Evolutionary conservation across 2,329 filamentous ascomycete species (phyloP).

Genomic region (Paecilomyces variotii): DNA sequence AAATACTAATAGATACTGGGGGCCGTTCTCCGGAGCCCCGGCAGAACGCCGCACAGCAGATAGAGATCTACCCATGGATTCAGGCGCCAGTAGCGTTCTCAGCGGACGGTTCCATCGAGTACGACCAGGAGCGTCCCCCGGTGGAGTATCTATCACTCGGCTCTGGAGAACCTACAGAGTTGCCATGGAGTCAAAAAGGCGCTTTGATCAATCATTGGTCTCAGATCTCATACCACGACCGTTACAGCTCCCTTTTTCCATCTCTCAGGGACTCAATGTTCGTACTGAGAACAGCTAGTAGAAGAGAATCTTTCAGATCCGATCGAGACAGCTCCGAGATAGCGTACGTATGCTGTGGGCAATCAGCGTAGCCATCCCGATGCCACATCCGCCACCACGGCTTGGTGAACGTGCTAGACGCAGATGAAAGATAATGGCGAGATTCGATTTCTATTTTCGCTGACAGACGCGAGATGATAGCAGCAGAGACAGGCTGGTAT

Average conservation of each 20-base stretch:
- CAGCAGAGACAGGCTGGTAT: conserved; percentile 3
- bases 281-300: neutral
- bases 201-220: neutral
- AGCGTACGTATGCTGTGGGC: neutral
- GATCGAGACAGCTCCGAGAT: neutral
- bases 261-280: neutral
- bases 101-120: neutral
- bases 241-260: neutral
- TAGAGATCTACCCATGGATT: neutral
- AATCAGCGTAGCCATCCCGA: neutral
- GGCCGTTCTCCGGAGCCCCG: neutral
- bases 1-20: neutral
- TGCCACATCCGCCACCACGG: neutral
- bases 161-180: neutral
- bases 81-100: neutral
- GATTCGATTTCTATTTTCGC: neutral
- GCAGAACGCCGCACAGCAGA: neutral
- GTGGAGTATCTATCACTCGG: neutral
- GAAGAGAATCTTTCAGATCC: neutral
- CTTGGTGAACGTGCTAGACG: neutral
- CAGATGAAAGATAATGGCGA: neutral
- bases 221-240: neutral
- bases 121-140: neutral
- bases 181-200: neutral
- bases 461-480: conserved; percentile 13